Percentiles rank a stretch among this genome's conserved stretches.
Evolutionary conservation across 169 alveolate genomes (phyloP).

Genomic region (Cyclospora cayetanensis): DNA sequence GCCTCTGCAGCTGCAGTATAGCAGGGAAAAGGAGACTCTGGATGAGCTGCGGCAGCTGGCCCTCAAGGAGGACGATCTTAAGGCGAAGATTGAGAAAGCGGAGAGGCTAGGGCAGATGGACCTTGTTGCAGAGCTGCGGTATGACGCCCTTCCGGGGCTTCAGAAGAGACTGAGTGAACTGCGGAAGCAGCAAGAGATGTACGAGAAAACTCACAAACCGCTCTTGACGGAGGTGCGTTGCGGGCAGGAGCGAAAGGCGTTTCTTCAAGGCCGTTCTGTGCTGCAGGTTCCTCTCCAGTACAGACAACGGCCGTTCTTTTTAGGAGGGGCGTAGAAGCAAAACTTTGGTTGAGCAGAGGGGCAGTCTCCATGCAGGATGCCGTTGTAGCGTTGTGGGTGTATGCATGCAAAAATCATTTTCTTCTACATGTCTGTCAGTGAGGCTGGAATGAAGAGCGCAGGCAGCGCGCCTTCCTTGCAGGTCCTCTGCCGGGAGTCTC

Average conservation of each 20-base stretch:
- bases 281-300: too few species aligned
- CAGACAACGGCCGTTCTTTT: too few species aligned
- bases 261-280: too few species aligned
- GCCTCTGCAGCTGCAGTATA: slow-evolving; percentile 65
- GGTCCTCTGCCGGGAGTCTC: too few species aligned
- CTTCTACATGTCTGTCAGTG: too few species aligned
- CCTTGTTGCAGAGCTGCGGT: slow-evolving; percentile 89
- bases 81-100: slow-evolving; percentile 86
- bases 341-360: not conserved
- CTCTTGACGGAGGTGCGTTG: slow-evolving; percentile 53
- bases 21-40: slow-evolving; percentile 82
- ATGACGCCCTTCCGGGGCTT: slow-evolving; percentile 88
- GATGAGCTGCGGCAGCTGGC: slow-evolving; percentile 83
- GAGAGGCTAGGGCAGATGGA: slow-evolving; percentile 86
- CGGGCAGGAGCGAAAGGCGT: too few species aligned
- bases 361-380: not conserved
- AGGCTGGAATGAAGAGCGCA: too few species aligned
- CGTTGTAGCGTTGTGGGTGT: not conserved
- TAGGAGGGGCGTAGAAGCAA: too few species aligned
- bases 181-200: slow-evolving; percentile 55
- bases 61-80: slow-evolving; percentile 85
- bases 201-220: slow-evolving; percentile 61
- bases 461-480: too few species aligned
- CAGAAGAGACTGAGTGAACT: slow-evolving; percentile 78
- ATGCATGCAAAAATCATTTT: too few species aligned